Evolutionary conservation across 2,329 filamentous ascomycete species (phyloP), one percentile per base, ranked within the genome.

Genomic region (Cercospora sp.): DNA sequence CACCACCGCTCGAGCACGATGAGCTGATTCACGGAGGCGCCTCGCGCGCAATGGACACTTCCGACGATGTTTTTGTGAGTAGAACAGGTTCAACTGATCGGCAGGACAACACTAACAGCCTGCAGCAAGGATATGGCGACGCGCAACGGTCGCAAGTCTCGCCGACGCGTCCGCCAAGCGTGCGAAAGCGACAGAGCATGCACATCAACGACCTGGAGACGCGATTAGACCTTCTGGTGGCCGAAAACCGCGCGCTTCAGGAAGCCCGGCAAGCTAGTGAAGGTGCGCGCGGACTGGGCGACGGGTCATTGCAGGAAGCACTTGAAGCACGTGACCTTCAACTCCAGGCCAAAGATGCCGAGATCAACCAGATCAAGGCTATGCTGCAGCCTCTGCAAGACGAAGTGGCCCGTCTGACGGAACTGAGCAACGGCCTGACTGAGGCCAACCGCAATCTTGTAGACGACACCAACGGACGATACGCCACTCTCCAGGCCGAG

Each of bases 161-260:
- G 76, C 95, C 95, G 65, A 97, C 93, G 74, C 90, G 94, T 81
- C 94, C 95, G 75, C 93, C 94, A 78, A 97, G 93, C 84, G 91
- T 99, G 87, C 94, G 94, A 75, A 94, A 94, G 79, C 92, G 94
- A 78, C 95, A 97, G 82, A 98, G 94, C 85, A 94, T 98, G 90
- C 94, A 98, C 82, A 89, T 98, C 69, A 82, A 87, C 77, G 94
- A 99, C 76, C 89, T 99, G 77, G 93, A 98, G 83, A 85, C 88
- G 69, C 89, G 87, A 76, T 87, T 99, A 75, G 93, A 97, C 74
- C 90, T 94, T 80, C 85, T 99, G 72, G 84, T 91, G 49, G 89
- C 90, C 24, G 94, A 99, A 79, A 98, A 98, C 77, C 89, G 90
- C 66, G 83, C 88, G 70, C 88, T 99, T 30, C 85, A 88, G 74